Conservation (phyloP, 2,329 filamentous ascomycete genomes). For the Fusarium nygamai region DNA sequence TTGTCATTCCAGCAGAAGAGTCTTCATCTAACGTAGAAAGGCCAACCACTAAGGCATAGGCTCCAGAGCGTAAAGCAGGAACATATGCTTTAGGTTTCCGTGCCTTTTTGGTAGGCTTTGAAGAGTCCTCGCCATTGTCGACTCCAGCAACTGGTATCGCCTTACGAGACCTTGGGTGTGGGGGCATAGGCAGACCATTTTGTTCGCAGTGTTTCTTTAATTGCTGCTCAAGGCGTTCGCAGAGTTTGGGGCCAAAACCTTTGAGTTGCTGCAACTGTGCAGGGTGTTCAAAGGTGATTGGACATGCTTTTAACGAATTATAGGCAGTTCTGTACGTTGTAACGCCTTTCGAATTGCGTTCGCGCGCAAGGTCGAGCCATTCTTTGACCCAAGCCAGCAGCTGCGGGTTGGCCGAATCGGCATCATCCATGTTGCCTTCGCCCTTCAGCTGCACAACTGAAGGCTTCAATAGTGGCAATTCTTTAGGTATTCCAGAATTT, state of each 20-base stretch:
- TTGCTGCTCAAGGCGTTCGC: slow-evolving; percentile 72
- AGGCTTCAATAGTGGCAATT: background rate
- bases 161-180: slow-evolving; percentile 60
- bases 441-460: background rate
- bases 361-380: slow-evolving; percentile 76
- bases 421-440: slow-evolving; percentile 45
- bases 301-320: slow-evolving; percentile 79
- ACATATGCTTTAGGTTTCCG: slow-evolving; percentile 74
- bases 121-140: slow-evolving; percentile 48
- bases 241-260: slow-evolving; percentile 78
- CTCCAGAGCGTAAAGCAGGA: slow-evolving; percentile 75
- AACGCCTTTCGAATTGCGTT: slow-evolving; percentile 75
- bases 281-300: slow-evolving; percentile 75
- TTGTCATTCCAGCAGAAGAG: slow-evolving; percentile 66
- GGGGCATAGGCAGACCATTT: slow-evolving; percentile 75
- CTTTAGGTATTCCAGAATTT: background rate
- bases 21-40: slow-evolving; percentile 69
- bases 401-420: slow-evolving; percentile 73
- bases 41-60: slow-evolving; percentile 76
- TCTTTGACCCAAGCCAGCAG: slow-evolving; percentile 80
- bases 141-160: slow-evolving; percentile 44
- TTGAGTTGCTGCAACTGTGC: slow-evolving; percentile 77
- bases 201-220: slow-evolving; percentile 69
- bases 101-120: slow-evolving; percentile 64
- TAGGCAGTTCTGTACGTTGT: slow-evolving; percentile 81